phyloP scores from a whole-genome alignment of 768 basidiomycete species.

The Lentinula edodes region DNA sequence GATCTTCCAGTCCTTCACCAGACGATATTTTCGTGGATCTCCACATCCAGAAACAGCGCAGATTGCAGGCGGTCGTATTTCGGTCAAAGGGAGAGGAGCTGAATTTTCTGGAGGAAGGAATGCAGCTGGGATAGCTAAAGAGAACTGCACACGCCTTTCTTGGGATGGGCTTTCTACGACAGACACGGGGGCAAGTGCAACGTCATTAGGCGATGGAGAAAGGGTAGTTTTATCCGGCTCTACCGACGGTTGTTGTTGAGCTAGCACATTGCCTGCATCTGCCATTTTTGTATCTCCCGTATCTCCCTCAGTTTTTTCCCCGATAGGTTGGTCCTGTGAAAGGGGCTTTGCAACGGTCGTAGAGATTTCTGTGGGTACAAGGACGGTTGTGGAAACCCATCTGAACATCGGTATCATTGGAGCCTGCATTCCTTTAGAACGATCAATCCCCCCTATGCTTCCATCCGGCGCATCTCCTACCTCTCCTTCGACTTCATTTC shows the following conservation, averaged over 20 bases:
- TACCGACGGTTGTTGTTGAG: background rate
- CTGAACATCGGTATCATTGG: constrained; percentile 1
- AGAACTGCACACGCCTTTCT: constrained; percentile 2
- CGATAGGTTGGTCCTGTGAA: background rate
- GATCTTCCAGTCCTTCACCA: constrained; percentile 5
- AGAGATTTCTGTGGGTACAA: background rate
- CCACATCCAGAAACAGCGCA: constrained; percentile 5
- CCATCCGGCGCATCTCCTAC: background rate
- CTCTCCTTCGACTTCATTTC: background rate
- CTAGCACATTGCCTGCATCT: background rate
- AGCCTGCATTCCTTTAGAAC: background rate
- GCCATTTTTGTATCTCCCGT: background rate
- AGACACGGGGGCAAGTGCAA: no score
- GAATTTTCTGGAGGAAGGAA: background rate
- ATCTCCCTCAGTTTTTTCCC: background rate
- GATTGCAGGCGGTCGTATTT: background rate
- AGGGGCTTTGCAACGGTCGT: background rate
- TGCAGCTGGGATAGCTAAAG: background rate
- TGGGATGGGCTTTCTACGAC: no score
- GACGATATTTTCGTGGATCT: background rate
- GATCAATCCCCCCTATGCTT: background rate
- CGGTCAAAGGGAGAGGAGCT: background rate
- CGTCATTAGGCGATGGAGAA: no score
- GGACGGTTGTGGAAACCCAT: constrained; percentile 1
- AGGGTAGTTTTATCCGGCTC: background rate